Evolutionary conservation across 1,284 basidiomycete genomes (phyloP), one percentile per base, ranked within the genome.

Genomic region (Tranzscheliella williamsii): DNA sequence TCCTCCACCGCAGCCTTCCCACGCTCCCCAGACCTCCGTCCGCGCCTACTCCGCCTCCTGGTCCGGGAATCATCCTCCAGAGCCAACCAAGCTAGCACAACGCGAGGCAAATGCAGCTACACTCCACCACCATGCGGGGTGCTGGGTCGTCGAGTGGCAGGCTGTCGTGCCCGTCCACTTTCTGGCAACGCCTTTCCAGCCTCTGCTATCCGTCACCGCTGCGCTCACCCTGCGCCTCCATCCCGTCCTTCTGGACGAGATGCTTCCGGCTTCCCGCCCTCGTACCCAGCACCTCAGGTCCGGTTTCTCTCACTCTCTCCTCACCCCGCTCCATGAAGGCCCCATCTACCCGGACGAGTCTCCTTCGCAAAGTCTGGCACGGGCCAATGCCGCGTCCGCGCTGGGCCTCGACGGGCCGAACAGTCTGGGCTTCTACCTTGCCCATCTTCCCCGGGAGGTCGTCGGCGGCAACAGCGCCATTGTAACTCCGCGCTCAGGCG

Each of bases 301-400:
- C 16, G 58, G 58, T 2, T 64, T 64, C 21, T 38, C 50, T 3
- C 61, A 64, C 24, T 64, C 61, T 9, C 51, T 64, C 8, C 41
- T 64, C 15, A 22, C 61, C 6, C 61, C 61, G 15, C 29, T 64
- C 24, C 55, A 64, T 24, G 54, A 64, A 36, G 61, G 61, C 16
- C 55, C 61, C 4, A 44, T 64, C 20, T 64, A 64, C 46, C 61
- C 61, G n/a, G 55, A 64, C 30, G 61, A 64, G 22, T 64, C 61
- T 9, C 50, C 47, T 0, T 26, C 49, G 4, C 55, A 64, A 26
- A 64, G 55, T 15, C 44, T 52, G 20, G 49, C 50, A 15, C 18
- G 61, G 30, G 49, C 46, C 3, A 44, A 26, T n/a, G 54, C 51
- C 5, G 43, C 55, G 5, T 46, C 47, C 4, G 51, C 55, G 4